phyloP scores from a whole-genome alignment of 108 stramenopile species.

The Cylindrotheca fusiformis region DNA sequence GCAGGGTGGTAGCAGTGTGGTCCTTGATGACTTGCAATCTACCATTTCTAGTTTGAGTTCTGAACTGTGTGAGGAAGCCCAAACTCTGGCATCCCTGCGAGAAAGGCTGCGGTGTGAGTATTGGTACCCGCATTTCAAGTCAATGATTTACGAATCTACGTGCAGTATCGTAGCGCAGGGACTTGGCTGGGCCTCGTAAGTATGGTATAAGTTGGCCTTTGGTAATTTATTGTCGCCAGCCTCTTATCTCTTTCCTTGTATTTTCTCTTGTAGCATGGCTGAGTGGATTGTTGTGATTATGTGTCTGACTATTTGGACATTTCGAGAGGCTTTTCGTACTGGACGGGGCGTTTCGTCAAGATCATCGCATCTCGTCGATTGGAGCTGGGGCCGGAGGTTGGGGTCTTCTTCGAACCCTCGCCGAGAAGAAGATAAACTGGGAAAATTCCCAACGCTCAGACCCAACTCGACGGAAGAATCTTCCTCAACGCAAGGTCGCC shows the following conservation, averaged over 20 bases:
- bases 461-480: no score
- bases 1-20: not conserved
- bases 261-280: no score
- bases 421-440: no score
- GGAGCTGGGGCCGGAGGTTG: no score
- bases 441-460: no score
- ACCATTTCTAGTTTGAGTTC: not conserved
- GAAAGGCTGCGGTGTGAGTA: not conserved
- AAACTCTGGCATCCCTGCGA: not conserved
- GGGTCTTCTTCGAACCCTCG: no score
- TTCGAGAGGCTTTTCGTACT: not conserved
- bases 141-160: not conserved
- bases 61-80: not conserved
- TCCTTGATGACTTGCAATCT: not conserved
- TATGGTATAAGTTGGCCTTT: no score
- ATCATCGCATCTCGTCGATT: no score
- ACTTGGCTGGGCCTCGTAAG: not conserved
- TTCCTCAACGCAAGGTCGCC: no score
- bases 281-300: not conserved
- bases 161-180: not conserved
- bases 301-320: not conserved
- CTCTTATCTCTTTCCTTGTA: no score
- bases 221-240: no score
- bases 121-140: not conserved
- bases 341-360: no score